phyloP scores from a whole-genome alignment of 2,329 filamentous ascomycete genomes.

The Diaporthe vexans region DNA sequence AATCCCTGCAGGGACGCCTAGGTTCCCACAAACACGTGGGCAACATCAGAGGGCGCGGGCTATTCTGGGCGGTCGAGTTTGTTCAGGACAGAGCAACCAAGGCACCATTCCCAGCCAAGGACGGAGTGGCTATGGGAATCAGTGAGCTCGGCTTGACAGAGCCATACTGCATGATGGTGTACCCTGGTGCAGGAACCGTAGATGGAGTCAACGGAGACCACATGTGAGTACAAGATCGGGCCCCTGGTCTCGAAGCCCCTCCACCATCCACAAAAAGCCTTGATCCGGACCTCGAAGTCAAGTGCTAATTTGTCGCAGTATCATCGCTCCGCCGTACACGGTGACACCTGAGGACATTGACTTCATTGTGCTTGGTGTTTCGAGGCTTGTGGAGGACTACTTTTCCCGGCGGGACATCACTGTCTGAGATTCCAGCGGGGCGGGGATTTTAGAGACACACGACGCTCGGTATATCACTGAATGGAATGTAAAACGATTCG shows the following conservation, averaged over 20 bases:
- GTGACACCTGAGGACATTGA: conserved; percentile 69
- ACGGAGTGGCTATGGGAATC: conserved; percentile 52
- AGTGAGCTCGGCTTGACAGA: conserved; percentile 50
- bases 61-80: conserved; percentile 62
- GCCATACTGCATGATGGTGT: conserved; percentile 62
- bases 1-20: conserved; percentile 49
- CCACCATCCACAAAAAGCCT: neutral
- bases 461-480: too few relatives aligned
- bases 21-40: conserved; percentile 56
- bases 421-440: neutral
- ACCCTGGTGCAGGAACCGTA: conserved; percentile 73
- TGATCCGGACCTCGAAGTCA: neutral
- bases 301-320: conserved; percentile 40
- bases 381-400: conserved; percentile 65
- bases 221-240: conserved; percentile 51
- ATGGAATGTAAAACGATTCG: too few relatives aligned
- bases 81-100: conserved; percentile 53
- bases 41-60: conserved; percentile 58
- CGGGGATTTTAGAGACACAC: neutral
- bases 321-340: conserved; percentile 79
- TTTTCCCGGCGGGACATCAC: conserved; percentile 48
- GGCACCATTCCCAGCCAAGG: conserved; percentile 51
- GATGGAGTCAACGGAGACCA: conserved; percentile 76
- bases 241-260: neutral
- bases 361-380: conserved; percentile 65